Evolutionary conservation across 129 eudicot species (phyloP), one percentile per base, ranked within the genome.

Genomic region (Smallanthus sonchifolius): DNA sequence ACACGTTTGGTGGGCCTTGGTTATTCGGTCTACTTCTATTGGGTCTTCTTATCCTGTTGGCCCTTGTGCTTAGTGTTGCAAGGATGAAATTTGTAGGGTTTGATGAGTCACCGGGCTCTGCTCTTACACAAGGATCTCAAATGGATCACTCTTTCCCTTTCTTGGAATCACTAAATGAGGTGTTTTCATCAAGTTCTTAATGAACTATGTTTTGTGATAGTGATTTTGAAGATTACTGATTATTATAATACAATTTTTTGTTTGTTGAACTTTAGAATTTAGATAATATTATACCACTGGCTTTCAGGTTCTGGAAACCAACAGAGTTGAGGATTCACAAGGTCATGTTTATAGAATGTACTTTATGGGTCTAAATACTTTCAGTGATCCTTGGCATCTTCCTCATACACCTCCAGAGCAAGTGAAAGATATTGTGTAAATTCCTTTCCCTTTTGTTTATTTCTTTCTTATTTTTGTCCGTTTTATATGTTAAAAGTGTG

Each of bases 1-100:
- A 90, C 86, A 90, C 96, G 56, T 90, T 93, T 75, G 98, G 98
- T 8, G 98, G 98, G 47, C 98, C 98, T 37, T 93, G 96, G 98
- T 68, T 84, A 79, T 93, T 93, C 68, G 87, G 88, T 72, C 83
- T 90, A 61, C 84, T 93, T 73, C 91, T 93, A 52, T 75, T 93
- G 52, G 98, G 96, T 42, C 89, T 93, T 73, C 95, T 93, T 54
- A 65, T 90, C 36, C 65, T 93, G 59, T 83, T 93, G 77, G 96
- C 98, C 19, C 74, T 87, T 47, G 98, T 93, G 74, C 96, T 93
- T 24, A 92, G 98, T 78, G 98, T 90, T 72, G 96, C 96, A 64
- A 84, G 98, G 36, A 93, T 93, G 95, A 87, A 91, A 57, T 93
- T 89, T 72, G 87, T 93, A 13, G 98, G 96, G 30, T 82, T 84